These are phyloP conservation scores for Stachybotrys echinatus DNA, from an alignment of 2,329 filamentous ascomycete genomes.

Conservation along the genomic window DNA sequence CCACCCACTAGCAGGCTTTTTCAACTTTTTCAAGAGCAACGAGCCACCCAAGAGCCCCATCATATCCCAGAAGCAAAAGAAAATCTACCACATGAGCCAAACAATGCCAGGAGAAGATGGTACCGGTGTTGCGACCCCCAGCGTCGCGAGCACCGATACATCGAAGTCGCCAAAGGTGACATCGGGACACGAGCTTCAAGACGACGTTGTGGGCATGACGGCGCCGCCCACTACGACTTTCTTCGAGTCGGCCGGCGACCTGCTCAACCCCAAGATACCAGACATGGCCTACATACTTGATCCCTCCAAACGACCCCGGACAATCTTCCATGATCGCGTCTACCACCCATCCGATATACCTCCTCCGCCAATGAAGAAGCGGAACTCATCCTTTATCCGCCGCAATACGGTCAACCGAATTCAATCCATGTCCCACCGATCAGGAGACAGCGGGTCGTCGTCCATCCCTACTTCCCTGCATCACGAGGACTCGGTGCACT, in stretches of 20 bases:
- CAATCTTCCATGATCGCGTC: slow-evolving; percentile 94
- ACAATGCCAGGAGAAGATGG: slow-evolving; percentile 43
- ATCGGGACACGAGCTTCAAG: slow-evolving; percentile 42
- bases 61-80: slow-evolving; percentile 55
- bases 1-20: slow-evolving; percentile 55
- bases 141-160: slow-evolving; percentile 2
- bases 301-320: slow-evolving; percentile 72
- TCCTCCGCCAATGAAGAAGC: slow-evolving; percentile 62
- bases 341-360: slow-evolving; percentile 95
- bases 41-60: slow-evolving; percentile 43
- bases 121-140: slow-evolving; percentile 1
- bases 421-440: slow-evolving; percentile 15
- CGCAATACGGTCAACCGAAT: slow-evolving; percentile 21
- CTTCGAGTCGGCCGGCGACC: slow-evolving; percentile 89
- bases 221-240: slow-evolving; percentile 87
- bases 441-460: slow-evolving; percentile 21
- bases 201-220: slow-evolving; percentile 37
- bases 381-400: slow-evolving; percentile 29
- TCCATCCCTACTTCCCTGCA: slow-evolving; percentile 27
- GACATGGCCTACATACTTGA: slow-evolving; percentile 77
- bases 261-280: slow-evolving; percentile 86
- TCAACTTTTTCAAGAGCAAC: slow-evolving; percentile 67
- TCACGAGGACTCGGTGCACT: slow-evolving; percentile 39
- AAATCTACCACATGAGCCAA: slow-evolving; percentile 73
- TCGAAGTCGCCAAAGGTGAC: slow-evolving; percentile 34